Base-by-base conservation (phyloP, 768 basidiomycete genomes). In the Polyporus arcularius region DNA sequence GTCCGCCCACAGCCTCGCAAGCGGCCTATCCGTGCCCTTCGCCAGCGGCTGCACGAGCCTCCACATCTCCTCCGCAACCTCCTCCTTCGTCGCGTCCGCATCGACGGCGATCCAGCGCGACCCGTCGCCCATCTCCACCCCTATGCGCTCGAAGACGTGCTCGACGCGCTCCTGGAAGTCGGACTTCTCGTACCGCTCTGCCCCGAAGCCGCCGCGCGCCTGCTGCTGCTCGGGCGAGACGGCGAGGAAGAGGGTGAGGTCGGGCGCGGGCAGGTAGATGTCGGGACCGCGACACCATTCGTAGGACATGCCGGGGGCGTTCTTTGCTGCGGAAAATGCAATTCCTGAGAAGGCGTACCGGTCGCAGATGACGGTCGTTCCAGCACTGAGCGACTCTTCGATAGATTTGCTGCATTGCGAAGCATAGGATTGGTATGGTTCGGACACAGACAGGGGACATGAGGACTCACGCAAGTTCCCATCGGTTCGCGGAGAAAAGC, bases 271-370 rank as follows among this genome's bases (percentile, higher is more conserved):
- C 16, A 99, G 87, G 8, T 85, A 83, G n/a, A 86, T 75, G 65
- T 99, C 96, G 4, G 96, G 95, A 1, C 86, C 78, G 51, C 85
- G 81, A 72, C 95, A 96, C 92, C 93, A 99, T 15, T 84, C 80
- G 65, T 88, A 89, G 0, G 88, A 78, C 51, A 96, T 66, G 40
- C 58, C 61, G 3, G 57, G 62, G 31, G 64, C 54, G 50, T 70
- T 70, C 53, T 60, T 60, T 11, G 80, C 79, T 65, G 89, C 88
- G 14, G 88, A 89, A 72, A 98, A 98, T 2, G 94, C 95, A 64
- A 95, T 88, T 0, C 96, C 96, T 3, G 96, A 98, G 75, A 98
- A 98, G 1, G 95, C 92, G 72, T 98, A 99, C 45, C 97, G 83
- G 72, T 98, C 96, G 68, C 92, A 94, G 47, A 99, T 75, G 69